These are phyloP conservation scores for Kwoniella mangroviensis DNA, from an alignment of 768 basidiomycete genomes.

Conservation along the genomic window DNA sequence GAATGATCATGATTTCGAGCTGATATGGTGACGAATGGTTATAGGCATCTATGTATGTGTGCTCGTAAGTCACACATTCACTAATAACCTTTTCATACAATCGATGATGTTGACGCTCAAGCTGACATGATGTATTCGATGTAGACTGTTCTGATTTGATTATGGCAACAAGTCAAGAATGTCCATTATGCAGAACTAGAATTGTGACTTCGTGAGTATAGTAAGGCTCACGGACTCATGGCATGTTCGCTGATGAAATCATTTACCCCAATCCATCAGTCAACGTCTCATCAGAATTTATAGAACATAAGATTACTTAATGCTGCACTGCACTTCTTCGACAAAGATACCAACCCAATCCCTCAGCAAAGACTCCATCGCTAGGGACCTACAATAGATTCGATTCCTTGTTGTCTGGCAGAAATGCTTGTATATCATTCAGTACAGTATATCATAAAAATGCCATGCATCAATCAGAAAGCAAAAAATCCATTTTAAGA, in stretches of 20 bases:
- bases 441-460: not conserved
- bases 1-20: not conserved
- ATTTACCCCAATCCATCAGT: not conserved
- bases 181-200: conserved; percentile 81
- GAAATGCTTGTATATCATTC: not conserved
- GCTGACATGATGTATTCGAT: conserved; percentile 29
- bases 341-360: too few relatives aligned
- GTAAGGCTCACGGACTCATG: not conserved
- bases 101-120: not conserved
- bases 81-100: conserved; percentile 3
- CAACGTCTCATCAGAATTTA: conserved; percentile 32
- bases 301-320: conserved; percentile 6
- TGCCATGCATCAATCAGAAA: not conserved
- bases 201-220: conserved; percentile 43
- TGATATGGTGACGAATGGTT: not conserved
- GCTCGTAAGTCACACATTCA: conserved; percentile 32
- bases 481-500: not conserved
- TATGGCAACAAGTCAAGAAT: conserved; percentile 72
- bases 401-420: not conserved
- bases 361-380: too few relatives aligned
- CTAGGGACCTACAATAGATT: too few relatives aligned
- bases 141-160: conserved; percentile 56
- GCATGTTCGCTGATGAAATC: not conserved
- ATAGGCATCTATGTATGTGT: conserved; percentile 53
- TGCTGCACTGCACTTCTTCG: not conserved